A percentile compares a stretch with the other conserved stretches of the same genome.
Evolutionary conservation across 2,329 filamentous ascomycete species (phyloP).

Genomic region (Coniochaeta sp.): DNA sequence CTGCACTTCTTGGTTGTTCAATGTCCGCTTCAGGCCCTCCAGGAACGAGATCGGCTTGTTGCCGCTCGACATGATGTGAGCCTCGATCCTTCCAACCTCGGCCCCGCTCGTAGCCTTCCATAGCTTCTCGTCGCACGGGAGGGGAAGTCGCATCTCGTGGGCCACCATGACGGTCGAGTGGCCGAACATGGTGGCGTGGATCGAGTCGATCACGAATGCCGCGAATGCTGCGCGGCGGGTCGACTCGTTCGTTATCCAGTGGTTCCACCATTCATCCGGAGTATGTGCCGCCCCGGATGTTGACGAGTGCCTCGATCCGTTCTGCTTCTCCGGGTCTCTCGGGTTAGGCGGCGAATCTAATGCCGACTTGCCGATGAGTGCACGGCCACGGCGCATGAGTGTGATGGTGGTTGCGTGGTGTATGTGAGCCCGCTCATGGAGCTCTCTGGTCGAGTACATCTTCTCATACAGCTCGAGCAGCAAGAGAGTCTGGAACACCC

Average conservation of each 20-base stretch:
- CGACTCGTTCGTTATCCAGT: constrained; percentile 92
- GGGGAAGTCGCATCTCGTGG: constrained; percentile 83
- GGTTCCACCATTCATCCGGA: constrained; percentile 86
- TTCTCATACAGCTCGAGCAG: constrained; percentile 94
- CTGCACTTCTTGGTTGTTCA: constrained; percentile 76
- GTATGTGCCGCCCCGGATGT: constrained; percentile 57
- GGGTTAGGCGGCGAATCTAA: constrained; percentile 76
- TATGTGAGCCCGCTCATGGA: constrained; percentile 93
- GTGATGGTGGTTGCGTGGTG: constrained; percentile 95
- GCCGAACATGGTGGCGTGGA: constrained; percentile 95
- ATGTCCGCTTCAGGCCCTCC: constrained; percentile 80
- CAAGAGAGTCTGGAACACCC: constrained; percentile 88
- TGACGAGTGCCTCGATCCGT: constrained; percentile 52
- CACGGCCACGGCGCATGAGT: constrained; percentile 87
- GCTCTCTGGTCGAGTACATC: constrained; percentile 86
- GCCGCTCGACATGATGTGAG: constrained; percentile 70
- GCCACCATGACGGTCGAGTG: constrained; percentile 96
- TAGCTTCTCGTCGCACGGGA: constrained; percentile 87
- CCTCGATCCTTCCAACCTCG: constrained; percentile 79
- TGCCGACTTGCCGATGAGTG: constrained; percentile 77
- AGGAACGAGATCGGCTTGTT: constrained; percentile 82
- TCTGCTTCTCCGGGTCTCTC: constrained; percentile 47
- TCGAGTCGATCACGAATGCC: constrained; percentile 91
- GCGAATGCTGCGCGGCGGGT: constrained; percentile 86
- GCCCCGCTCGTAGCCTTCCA: constrained; percentile 86